Percentiles rank a stretch among this genome's conserved stretches.
These are phyloP conservation scores for Sordariomycetes sp. DNA, from an alignment of 2,329 filamentous ascomycete genomes.

Conservation along the genomic window DNA sequence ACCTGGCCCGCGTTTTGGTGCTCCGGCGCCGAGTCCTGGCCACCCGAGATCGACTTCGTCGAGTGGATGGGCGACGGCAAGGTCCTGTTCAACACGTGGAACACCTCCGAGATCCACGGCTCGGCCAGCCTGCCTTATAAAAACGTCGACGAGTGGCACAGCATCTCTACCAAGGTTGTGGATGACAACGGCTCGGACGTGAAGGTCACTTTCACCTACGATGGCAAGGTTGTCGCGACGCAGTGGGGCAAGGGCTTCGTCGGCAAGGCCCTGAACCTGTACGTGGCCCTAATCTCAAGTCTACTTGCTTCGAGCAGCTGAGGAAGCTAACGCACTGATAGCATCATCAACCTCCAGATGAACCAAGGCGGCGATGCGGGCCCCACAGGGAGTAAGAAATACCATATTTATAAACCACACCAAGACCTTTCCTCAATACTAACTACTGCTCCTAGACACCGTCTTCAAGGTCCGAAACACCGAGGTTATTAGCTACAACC, in stretches of 20 bases:
- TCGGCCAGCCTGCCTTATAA: constrained; percentile 35
- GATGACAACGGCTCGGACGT: constrained; percentile 40
- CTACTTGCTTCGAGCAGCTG: constrained; percentile 14
- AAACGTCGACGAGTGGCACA: constrained; percentile 31
- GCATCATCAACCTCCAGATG: constrained; percentile 32
- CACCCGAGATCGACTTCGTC: constrained; percentile 47
- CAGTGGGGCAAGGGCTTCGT: constrained; percentile 38
- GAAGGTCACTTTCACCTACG: constrained; percentile 39
- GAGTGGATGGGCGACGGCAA: constrained; percentile 50
- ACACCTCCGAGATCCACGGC: constrained; percentile 31
- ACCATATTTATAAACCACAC: neutral
- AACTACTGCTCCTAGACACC: neutral
- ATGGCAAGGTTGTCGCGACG: constrained; percentile 33
- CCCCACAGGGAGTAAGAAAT: constrained; percentile 11
- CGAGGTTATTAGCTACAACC: neutral
- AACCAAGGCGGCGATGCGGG: constrained; percentile 30
- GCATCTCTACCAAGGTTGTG: constrained; percentile 35
- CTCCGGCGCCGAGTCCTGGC: constrained; percentile 41
- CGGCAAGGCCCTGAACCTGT: constrained; percentile 14
- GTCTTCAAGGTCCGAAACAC: neutral
- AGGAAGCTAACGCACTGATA: constrained; percentile 5
- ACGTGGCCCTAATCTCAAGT: neutral
- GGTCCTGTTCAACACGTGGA: constrained; percentile 44
- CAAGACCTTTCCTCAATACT: neutral
- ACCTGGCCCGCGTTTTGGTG: constrained; percentile 52